A percentile compares a stretch with the other conserved stretches of the same genome.
These are phyloP conservation scores for Brassica napus DNA, from an alignment of 345 rosid genomes.

Conservation along the genomic window DNA sequence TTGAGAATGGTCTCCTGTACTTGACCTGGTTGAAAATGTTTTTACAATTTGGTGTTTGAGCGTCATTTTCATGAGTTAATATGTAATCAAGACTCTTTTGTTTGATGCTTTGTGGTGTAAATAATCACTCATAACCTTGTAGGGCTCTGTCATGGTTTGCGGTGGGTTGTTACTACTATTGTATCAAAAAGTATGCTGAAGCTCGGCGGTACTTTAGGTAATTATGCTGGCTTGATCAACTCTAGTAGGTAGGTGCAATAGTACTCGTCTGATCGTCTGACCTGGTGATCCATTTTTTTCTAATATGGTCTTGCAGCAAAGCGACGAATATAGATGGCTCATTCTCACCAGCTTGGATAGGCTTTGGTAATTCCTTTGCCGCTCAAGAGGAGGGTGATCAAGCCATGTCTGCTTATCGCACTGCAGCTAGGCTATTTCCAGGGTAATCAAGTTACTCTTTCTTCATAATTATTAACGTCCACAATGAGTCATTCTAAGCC, in stretches of 20 bases:
- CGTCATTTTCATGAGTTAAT: constrained; percentile 6
- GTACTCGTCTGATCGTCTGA: constrained; percentile 10
- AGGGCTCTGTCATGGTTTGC: constrained; percentile 98
- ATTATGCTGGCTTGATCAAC: constrained; percentile 22
- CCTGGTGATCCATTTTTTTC: constrained; percentile 7
- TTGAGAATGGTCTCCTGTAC: neutral
- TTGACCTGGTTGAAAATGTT: neutral
- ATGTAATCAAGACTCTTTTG: constrained; percentile 1
- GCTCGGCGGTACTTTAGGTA: constrained; percentile 92
- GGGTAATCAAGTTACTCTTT: constrained; percentile 55
- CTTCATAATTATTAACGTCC: constrained; percentile 12
- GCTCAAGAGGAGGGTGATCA: constrained; percentile 95
- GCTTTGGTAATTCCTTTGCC: constrained; percentile 89
- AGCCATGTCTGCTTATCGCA: constrained; percentile 95
- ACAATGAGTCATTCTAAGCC: constrained; percentile 10
- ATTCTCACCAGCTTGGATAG: constrained; percentile 92
- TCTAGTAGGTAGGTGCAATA: constrained; percentile 2
- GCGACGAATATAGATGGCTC: constrained; percentile 81
- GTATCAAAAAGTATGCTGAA: constrained; percentile 88
- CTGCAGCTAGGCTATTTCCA: constrained; percentile 93
- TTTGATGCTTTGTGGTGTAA: constrained; percentile 22
- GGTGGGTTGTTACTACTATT: constrained; percentile 73
- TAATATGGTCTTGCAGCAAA: constrained; percentile 55
- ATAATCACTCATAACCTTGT: constrained; percentile 27
- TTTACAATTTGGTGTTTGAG: constrained; percentile 4